Evolutionary conservation across 1,284 basidiomycete species (phyloP).

Genomic region (Tylopilus sp.): DNA sequence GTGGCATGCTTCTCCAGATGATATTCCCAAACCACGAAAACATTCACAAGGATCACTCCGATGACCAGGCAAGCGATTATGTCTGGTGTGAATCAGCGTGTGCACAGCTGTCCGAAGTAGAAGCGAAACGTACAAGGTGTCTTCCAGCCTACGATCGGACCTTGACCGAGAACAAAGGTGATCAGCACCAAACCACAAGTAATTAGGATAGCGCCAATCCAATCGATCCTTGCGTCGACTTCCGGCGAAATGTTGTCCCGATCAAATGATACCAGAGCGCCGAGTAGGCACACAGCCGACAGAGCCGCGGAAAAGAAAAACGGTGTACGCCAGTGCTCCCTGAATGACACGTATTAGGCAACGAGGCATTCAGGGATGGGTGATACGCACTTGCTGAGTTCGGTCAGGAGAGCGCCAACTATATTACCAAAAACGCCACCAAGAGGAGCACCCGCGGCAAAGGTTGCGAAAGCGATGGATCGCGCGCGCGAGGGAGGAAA

Average conservation of each 20-base stretch:
- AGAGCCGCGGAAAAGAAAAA: slow-evolving; percentile 56
- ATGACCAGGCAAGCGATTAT: slow-evolving; percentile 53
- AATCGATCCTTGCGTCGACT: slow-evolving; percentile 66
- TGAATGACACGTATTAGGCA: slow-evolving; percentile 17
- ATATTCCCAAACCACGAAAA: slow-evolving; percentile 60
- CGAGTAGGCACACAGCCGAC: slow-evolving; percentile 45
- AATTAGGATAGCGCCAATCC: slow-evolving; percentile 73
- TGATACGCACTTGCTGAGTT: slow-evolving; percentile 45
- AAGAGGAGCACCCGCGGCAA: slow-evolving; percentile 74
- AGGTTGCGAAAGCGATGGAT: slow-evolving; percentile 71
- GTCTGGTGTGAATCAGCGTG: slow-evolving; percentile 29
- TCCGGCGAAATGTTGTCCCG: slow-evolving; percentile 44
- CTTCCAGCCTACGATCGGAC: slow-evolving; percentile 68
- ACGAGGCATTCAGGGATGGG: background rate
- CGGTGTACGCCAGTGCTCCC: slow-evolving; percentile 55
- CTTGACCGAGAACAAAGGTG: slow-evolving; percentile 76
- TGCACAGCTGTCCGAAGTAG: background rate
- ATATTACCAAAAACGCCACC: slow-evolving; percentile 67
- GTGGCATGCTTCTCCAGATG: slow-evolving; percentile 42
- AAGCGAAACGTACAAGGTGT: slow-evolving; percentile 55
- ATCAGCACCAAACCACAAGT: slow-evolving; percentile 74
- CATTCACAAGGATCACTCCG: slow-evolving; percentile 47
- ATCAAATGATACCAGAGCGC: slow-evolving; percentile 54
- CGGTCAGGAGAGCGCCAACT: slow-evolving; percentile 66
- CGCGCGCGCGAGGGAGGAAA: slow-evolving; percentile 67